Evolutionary conservation across 345 rosid species (phyloP), one percentile per base, ranked within the genome.

Genomic region (Citrus hindsii): DNA sequence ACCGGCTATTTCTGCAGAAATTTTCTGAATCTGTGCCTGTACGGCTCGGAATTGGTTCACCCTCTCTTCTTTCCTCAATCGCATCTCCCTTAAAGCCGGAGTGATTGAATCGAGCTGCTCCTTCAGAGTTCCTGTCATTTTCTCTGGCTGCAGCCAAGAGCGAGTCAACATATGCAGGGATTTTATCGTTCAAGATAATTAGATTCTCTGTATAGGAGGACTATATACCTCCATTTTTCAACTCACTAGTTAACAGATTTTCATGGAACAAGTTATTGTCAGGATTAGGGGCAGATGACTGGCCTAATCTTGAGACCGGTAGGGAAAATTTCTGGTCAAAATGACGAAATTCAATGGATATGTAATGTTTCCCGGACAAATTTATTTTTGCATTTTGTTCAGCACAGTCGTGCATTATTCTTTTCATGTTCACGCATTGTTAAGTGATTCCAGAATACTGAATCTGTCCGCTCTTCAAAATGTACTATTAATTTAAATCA

Each of bases 21-120:
- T 96, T 79, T 85, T 94, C 83, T 96, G 92, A 76, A 92, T 94
- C 80, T 94, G 90, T 32, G 89, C 91, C 85, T 94, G 93, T 73
- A 96, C 92, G 8, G 92, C 81, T 74, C 89, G 83, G 74, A 94
- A 86, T 79, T 91, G 90, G 83, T 90, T 92, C 80, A 92, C 87
- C 79, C 95, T 90, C 84, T 90, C 98, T 66, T 96, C 95, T 88
- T 91, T 96, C 85, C 92, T 89, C 70, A 90, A 69, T 62, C 93
- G 80, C 99, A 94, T 96, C 83, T 96, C 98, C 77, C 86, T 85
- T 81, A 94, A 78, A 74, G 97, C 95, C 79, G 98, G 99, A 10
- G 97, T 89, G 63, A 94, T 94, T 62, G 97, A 92, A 85, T 92
- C 95, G 22, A 96, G 90, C 84, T 96, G 99, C 82, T 89, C 90